Evolutionary conservation across 306 rosid genomes (phyloP).

Genomic region (Castanopsis chinensis): DNA sequence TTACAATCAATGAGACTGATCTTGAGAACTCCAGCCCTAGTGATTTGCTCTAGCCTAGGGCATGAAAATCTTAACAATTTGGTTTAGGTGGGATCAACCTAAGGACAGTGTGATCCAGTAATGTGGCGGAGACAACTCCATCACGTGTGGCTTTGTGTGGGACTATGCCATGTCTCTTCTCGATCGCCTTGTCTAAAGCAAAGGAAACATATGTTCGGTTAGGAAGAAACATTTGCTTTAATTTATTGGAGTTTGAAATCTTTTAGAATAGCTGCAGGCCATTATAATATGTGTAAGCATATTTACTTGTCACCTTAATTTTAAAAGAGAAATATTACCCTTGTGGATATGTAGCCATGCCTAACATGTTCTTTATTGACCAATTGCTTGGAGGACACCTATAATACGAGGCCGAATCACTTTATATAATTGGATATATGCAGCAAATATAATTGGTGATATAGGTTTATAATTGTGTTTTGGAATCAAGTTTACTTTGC

Average conservation of each 20-base stretch:
- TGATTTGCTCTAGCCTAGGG: not conserved
- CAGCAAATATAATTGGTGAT: too few species aligned
- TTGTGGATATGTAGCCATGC: too few species aligned
- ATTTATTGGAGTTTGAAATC: not conserved
- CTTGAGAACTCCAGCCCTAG: not conserved
- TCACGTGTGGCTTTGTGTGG: slow-evolving; percentile 43
- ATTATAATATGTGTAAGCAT: too few species aligned
- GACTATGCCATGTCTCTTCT: slow-evolving; percentile 25
- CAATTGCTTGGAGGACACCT: too few species aligned
- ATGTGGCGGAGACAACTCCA: slow-evolving; percentile 33
- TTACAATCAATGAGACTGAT: not conserved
- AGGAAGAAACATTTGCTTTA: slow-evolving; percentile 39
- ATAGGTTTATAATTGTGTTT: too few species aligned
- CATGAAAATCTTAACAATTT: slow-evolving; percentile 13
- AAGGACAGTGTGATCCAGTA: slow-evolving; percentile 1
- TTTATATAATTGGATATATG: too few species aligned
- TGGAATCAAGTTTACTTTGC: too few species aligned
- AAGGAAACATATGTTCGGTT: slow-evolving; percentile 47
- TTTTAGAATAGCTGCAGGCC: too few species aligned
- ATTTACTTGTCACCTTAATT: too few species aligned
- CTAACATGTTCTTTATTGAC: too few species aligned
- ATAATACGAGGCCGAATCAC: too few species aligned
- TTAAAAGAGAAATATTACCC: too few species aligned
- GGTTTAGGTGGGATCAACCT: slow-evolving; percentile 18
- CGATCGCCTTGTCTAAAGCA: slow-evolving; percentile 28